Evolutionary conservation across 495 filamentous ascomycete species (phyloP), one percentile per base, ranked within the genome.

Genomic region (Penicillium ucsense): DNA sequence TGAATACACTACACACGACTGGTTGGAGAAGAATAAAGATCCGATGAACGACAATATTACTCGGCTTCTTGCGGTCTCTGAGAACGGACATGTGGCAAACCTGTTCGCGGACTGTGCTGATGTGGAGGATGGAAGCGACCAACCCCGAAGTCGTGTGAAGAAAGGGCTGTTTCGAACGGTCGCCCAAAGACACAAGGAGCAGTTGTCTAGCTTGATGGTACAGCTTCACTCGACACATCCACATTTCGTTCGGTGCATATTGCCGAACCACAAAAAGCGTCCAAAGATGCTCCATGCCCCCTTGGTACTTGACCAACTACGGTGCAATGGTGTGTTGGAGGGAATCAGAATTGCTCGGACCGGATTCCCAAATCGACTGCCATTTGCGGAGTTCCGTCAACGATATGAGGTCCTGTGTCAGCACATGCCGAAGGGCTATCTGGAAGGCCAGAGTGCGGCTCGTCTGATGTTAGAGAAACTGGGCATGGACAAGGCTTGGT

Each of bases 21-120:
- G 94, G 94, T 74, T 99, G 31, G 91, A 96, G 61, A 99, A 97
- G 75, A 99, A 99, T 68, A 99, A 99, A 58, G 94, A 99, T 60
- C 94, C 94, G 2, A 66, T 99, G 7, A 97, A 97, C 50, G 94
- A 99, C 72, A 99, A 95, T 53, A 73, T 97, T 33, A 97, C 94
- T 0, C 80, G 84, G 31, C 75, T 99, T 5, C 76, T 99, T 9
- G 88, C 90, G 36, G 73, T 76, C 4, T 97, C 94, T 5, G 77
- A 72, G 2, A 84, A 96, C 54, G 81, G 75, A 46, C 88, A 97
- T 62, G 76, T 95, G 50, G 86, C 89, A 4, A 76, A 79, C 43
- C 72, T 99, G 0, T 99, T 99, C 62, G 71, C 78, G 5, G 94
- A 99, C 60, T 97, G 89, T 53, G 81, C 79, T 4, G 89, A 94